Percentiles rank a stretch among this genome's conserved stretches.
phyloP scores from a whole-genome alignment of 2,329 filamentous ascomycete species.

The Onygenales sp. region DNA sequence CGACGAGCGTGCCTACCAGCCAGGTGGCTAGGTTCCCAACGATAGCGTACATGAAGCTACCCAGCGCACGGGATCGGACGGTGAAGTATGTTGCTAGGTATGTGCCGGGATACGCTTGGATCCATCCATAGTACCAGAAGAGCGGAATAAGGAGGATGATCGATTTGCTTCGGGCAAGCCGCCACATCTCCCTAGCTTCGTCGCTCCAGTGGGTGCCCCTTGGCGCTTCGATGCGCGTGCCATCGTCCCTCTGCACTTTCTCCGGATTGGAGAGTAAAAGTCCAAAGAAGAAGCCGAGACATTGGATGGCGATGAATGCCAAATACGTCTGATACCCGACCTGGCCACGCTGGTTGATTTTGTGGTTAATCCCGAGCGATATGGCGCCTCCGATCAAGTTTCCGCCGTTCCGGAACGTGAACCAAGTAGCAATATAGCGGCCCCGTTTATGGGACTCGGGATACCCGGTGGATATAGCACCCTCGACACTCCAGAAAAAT shows the following conservation, averaged over 20 bases:
- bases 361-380: conserved; percentile 39
- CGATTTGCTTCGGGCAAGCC: conserved; percentile 20
- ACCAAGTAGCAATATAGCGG: conserved; percentile 42
- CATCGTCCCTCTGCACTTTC: conserved; percentile 36
- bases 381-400: conserved; percentile 44
- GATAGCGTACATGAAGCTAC: conserved; percentile 27
- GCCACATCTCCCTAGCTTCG: conserved; percentile 30
- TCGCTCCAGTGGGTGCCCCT: conserved; percentile 20
- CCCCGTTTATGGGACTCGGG: conserved; percentile 61
- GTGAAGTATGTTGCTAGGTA: conserved; percentile 36
- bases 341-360: conserved; percentile 19
- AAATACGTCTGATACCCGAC: conserved; percentile 28
- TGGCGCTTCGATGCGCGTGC: conserved; percentile 25
- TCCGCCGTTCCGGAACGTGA: conserved; percentile 32
- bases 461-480: conserved; percentile 63
- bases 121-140: conserved; percentile 22
- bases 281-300: conserved; percentile 34
- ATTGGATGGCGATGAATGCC: conserved; percentile 40
- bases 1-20: conserved; percentile 27
- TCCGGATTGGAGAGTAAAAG: conserved; percentile 37
- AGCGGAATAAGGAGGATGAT: conserved; percentile 30
- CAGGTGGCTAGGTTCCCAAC: conserved; percentile 32
- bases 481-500: conserved; percentile 67
- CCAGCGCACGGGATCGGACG: conserved; percentile 32
- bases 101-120: conserved; percentile 33